Evolutionary conservation across 2,329 filamentous ascomycete genomes (phyloP), one percentile per base, ranked within the genome.

Genomic region (Aureobasidium sp.): DNA sequence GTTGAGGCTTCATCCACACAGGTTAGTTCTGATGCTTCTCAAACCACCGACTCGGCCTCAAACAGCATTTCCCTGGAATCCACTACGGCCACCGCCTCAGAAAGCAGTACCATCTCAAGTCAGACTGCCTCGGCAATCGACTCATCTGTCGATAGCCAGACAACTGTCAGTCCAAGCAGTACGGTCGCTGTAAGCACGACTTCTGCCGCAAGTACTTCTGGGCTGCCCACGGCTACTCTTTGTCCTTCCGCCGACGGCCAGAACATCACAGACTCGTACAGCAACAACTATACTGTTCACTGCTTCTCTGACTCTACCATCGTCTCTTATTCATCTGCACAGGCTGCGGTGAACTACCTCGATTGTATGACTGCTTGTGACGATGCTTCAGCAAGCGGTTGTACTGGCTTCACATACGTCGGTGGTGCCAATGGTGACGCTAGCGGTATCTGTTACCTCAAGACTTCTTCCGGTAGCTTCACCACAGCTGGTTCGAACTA

Each of bases 341-440:
- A 49, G 6, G 63, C 63, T 30, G 36, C 37, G 10, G 32, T 3
- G 11, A 59, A 59, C 8, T 66, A 63, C 34, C 45, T 61, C 10
- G 64, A 66, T 16, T 66, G 64, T 37, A 52, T 62, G 53, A 55
- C 61, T 41, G 61, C 54, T 29, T 66, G 64, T 29, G 63, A 66
- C 36, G 52, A 48, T 37, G 39, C 41, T 16, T 48, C 58, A 16
- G n/a, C 32, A 4, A 58, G 21, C 34, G 64, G 64, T 27, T 66
- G 64, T 39, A 62, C 41, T 8, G 64, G 49, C n/a, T 66, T 64
- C 52, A 61, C 63, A 21, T 66, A 66, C 30, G 63, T 66, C 6
- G 63, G 64, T 15, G 58, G 57, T 32, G 48, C 13, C 4, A 39
- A 62, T 21, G 63, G 63, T 21, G 32, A 36, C 27, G 61, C 50